Evolutionary conservation across 1,284 basidiomycete species (phyloP).

Genomic region (Ceratobasidium sp.): DNA sequence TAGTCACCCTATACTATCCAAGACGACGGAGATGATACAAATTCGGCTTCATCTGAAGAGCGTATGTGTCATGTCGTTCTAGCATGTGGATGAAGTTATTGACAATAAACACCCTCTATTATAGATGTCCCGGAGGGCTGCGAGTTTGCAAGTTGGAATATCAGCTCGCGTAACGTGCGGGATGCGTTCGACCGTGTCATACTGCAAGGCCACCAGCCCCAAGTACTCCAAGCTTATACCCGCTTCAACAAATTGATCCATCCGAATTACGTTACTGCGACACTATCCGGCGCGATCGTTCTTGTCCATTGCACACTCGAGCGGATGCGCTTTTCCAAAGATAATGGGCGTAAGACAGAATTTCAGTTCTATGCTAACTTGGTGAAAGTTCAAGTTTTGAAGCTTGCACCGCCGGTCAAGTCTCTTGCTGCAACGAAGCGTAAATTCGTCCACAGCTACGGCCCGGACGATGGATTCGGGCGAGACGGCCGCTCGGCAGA

Average conservation of each 20-base stretch:
- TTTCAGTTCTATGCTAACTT: background rate
- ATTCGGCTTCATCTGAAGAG: no score
- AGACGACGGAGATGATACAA: background rate
- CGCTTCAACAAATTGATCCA: background rate
- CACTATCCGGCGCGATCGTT: background rate
- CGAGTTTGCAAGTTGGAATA: no score
- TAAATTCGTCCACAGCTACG: constrained; percentile 1
- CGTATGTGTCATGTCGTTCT: no score
- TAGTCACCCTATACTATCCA: no score
- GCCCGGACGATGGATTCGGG: background rate
- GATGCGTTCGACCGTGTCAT: constrained; percentile 15
- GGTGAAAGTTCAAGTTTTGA: background rate
- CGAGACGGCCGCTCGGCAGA: background rate
- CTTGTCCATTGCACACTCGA: background rate
- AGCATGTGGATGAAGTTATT: no score
- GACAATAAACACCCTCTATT: no score
- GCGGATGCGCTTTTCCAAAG: background rate
- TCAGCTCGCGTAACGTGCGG: background rate
- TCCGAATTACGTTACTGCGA: background rate
- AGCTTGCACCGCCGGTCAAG: background rate
- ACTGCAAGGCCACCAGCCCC: no score
- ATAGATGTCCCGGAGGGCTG: no score
- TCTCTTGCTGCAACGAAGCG: background rate
- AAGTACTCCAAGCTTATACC: no score
- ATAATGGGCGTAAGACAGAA: background rate